Conservation (phyloP, 1,284 basidiomycete species). For the Papiliotrema flavescens region DNA sequence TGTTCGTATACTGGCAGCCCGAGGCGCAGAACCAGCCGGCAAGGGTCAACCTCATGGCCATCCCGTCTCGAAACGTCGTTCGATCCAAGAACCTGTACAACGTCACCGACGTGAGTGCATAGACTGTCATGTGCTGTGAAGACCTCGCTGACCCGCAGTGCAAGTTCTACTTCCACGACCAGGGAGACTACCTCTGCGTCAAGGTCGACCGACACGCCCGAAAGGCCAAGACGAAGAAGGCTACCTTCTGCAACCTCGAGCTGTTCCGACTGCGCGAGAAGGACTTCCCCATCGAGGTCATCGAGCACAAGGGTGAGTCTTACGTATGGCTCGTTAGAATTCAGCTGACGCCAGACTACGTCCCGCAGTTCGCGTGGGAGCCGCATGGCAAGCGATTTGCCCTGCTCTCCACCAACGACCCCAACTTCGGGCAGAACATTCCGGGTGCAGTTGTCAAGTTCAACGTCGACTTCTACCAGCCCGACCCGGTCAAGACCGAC, state of each 20-base stretch:
- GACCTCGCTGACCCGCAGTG: conserved; percentile 58
- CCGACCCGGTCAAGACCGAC: conserved; percentile 95
- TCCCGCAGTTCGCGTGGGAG: conserved; percentile 98
- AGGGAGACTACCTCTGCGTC: conserved; percentile 98
- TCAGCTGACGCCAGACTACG: conserved; percentile 64
- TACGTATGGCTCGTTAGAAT: neutral
- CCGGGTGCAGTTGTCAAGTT: conserved; percentile 94
- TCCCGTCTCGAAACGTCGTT: conserved; percentile 79
- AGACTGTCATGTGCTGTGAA: neutral
- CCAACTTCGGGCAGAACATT: conserved; percentile 82
- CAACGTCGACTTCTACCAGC: conserved; percentile 93
- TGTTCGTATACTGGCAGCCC: conserved; percentile 96
- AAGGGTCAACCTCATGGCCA: conserved; percentile 84
- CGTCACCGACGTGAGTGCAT: conserved; percentile 77
- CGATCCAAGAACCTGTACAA: conserved; percentile 98
- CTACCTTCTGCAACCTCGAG: conserved; percentile 97
- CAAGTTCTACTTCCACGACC: conserved; percentile 98
- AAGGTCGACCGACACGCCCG: conserved; percentile 89
- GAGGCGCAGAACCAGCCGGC: conserved; percentile 96
- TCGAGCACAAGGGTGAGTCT: conserved; percentile 78
- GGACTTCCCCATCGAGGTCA: conserved; percentile 95
- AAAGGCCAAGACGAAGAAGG: conserved; percentile 95
- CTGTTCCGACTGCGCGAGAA: conserved; percentile 98
- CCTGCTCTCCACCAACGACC: conserved; percentile 90
- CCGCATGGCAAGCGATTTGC: conserved; percentile 94